Base-by-base conservation (phyloP, 345 rosid species). In the Moringa oleifera region DNA sequence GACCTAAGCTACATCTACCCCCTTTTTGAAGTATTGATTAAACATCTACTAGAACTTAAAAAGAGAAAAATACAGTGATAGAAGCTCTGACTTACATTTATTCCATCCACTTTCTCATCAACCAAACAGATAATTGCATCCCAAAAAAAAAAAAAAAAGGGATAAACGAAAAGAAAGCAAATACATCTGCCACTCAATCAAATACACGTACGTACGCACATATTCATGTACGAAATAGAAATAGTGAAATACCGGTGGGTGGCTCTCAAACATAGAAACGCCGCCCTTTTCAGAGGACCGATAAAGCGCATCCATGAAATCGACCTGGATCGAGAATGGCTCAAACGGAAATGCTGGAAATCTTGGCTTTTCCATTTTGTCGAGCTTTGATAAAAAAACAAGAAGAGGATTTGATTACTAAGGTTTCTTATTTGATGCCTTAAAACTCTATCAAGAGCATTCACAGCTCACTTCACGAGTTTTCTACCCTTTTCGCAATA, bases 261-360 rank as follows among this genome's bases (percentile, higher is more conserved):
- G n/a, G 75, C 96, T 93, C 47, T 93, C 96, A 65, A 93, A 96
- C 91, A 93, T 86, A 83, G 97, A 86, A 63, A 93, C 80, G 67
- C 96, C 98, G 54, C 98, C 97, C 51, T 69, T 71, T 52, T 90
- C 96, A 54, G 90, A 77, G 49, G 71, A 90, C 20, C 74, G 74
- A 79, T 90, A 93, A 49, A 93, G 96, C 2, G 94, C 83, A 12
- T 71, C 74, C 98, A 93, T 90, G 81, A 93, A 93, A 70, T 90
- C 91, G 51, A 61, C 53, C 77, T 93, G 96, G 51, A 90, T 93
- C 22, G 89, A 70, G 77, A 87, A 93, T 1, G 98, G 90, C 58
- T 81, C 45, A 73, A 69, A 93, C 11, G 98, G 98, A 64, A 93
- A 90, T 52, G 82, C 90, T 46, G 78, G 53, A 65, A 90, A 87